These are phyloP conservation scores for Coelastrella sp. DNA, from an alignment of 139 green algal species.

Conservation along the genomic window DNA sequence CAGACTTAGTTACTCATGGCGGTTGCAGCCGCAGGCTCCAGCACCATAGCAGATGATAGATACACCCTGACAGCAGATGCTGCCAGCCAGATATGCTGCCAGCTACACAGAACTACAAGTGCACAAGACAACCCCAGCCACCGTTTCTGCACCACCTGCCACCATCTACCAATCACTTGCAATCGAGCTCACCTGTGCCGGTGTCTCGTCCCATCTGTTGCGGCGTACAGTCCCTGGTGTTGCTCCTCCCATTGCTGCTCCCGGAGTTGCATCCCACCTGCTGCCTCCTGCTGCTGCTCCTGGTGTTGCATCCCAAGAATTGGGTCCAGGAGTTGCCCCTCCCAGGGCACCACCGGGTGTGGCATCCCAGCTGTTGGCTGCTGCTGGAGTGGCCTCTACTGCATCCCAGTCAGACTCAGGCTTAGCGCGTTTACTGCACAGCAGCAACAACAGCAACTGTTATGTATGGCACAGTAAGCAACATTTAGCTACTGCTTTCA, in stretches of 20 bases:
- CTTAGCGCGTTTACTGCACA: slow-evolving; percentile 68
- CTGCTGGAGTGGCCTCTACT: slow-evolving; percentile 78
- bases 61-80: no score
- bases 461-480: not conserved
- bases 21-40: no score
- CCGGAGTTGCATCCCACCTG: slow-evolving; percentile 78
- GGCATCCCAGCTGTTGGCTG: slow-evolving; percentile 83
- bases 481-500: no score
- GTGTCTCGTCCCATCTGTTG: slow-evolving; percentile 83
- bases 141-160: not conserved
- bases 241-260: slow-evolving; percentile 30
- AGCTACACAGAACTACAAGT: no score
- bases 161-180: not conserved
- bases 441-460: not conserved
- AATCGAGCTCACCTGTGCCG: slow-evolving; percentile 19
- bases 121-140: not conserved
- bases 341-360: slow-evolving; percentile 66
- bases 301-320: slow-evolving; percentile 85
- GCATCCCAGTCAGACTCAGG: slow-evolving; percentile 89
- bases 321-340: slow-evolving; percentile 57
- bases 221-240: slow-evolving; percentile 53
- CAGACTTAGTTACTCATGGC: no score
- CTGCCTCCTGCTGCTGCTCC: slow-evolving; percentile 53
- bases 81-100: no score
- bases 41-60: no score